Percentiles rank a stretch among this genome's conserved stretches.
Conservation (phyloP, 495 filamentous ascomycete genomes). For the Trichocladium uniseriatum region DNA sequence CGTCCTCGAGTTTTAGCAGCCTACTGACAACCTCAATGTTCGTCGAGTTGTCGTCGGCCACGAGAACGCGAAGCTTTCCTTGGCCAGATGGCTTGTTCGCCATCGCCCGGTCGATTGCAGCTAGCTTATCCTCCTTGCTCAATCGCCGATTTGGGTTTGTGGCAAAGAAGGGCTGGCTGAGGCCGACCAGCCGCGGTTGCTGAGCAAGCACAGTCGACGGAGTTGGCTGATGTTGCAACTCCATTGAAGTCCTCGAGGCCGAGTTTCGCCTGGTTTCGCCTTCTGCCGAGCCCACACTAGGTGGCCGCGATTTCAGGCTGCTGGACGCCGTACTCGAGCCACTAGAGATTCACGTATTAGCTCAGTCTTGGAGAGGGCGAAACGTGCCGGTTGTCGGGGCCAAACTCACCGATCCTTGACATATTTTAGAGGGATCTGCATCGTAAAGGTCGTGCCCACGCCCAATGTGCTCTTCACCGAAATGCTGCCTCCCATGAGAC, state of each 20-base stretch:
- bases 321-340: conserved; percentile 39
- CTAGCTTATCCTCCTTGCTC: conserved; percentile 30
- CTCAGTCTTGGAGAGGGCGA: neutral
- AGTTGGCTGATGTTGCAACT: conserved; percentile 18
- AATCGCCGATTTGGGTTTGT: conserved; percentile 37
- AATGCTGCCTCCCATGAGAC: conserved; percentile 72
- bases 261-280: conserved; percentile 40
- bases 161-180: conserved; percentile 81
- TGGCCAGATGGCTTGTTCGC: conserved; percentile 42
- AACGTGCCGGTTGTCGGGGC: too few relatives aligned
- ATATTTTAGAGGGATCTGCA: conserved; percentile 76
- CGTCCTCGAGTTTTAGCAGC: conserved; percentile 47
- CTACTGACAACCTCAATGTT: conserved; percentile 81
- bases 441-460: conserved; percentile 69
- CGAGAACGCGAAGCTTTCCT: conserved; percentile 69
- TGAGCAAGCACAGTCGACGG: conserved; percentile 31
- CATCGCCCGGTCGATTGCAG: conserved; percentile 40
- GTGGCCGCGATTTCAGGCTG: conserved; percentile 56
- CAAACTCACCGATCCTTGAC: conserved; percentile 52
- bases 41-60: conserved; percentile 91
- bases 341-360: conserved; percentile 31
- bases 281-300: conserved; percentile 70
- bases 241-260: conserved; percentile 22
- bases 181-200: conserved; percentile 69
- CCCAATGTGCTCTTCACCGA: conserved; percentile 62